Base-by-base conservation (phyloP, 2,329 filamentous ascomycete genomes). In the Colletotrichum sojae region DNA sequence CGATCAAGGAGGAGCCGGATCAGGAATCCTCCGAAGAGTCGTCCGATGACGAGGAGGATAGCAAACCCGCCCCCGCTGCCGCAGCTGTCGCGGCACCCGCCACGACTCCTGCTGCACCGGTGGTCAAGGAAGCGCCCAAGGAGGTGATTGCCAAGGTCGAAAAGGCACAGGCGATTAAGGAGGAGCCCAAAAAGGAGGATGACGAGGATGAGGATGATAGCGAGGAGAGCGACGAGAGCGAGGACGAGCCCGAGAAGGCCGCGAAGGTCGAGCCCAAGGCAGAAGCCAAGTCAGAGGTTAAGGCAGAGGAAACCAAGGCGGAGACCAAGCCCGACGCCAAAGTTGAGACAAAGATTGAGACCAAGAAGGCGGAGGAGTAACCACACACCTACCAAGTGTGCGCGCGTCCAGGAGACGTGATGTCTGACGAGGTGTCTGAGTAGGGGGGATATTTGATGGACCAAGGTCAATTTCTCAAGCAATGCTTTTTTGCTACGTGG, bases 1-100 rank as follows among this genome's bases (percentile, higher is more conserved):
- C 77, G 16, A 83, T 82, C 22, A 76, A 79, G 57, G 82, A 86
- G 76, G 82, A 78, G 69, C 71, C 78, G 1, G 78, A 79, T 51
- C 55, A 76, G 22, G 79, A 83, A 62, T 75, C 77, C 16, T 25
- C 46, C 8, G 46, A 49, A 18, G 46, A 25, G 5, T 76, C 78
- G 9, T 76, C 76, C 1, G 78, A 78, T 2, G 74, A 79, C 75
- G 6, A 72, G 73, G 12, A 74, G 73, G 6, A 76, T 31, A 22
- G 16, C 15, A 6, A 52, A 5, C 40, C 40, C 15, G 40, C 40
- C 12, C 25, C 16, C 13, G 16, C 22, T 5, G 22, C 22, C 12
- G 49, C 49, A 31, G 5, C 22, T 76, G 1, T 72, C 31, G 31
- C 31, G 2, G 31, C 31, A 10, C 31, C 31, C 10, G 31, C 9